Evolutionary conservation across 2,329 filamentous ascomycete genomes (phyloP).

Genomic region (Karstenula rhodostoma): DNA sequence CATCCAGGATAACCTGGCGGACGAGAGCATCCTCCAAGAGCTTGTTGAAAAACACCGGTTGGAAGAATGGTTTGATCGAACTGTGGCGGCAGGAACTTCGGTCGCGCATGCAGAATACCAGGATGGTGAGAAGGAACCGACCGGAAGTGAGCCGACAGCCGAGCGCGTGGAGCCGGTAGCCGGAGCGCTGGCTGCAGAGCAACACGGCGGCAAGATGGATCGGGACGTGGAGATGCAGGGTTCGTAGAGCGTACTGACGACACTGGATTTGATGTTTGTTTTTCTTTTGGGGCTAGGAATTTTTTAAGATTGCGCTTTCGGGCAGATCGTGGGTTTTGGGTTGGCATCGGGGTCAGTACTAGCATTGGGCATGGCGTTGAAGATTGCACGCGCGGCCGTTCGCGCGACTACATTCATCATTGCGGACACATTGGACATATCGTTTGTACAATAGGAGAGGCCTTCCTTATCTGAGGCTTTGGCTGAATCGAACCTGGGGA

Average conservation of each 20-base stretch:
- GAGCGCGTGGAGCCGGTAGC: constrained; percentile 19
- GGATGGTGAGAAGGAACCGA: constrained; percentile 19
- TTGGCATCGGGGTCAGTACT: constrained; percentile 2
- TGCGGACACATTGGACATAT: neutral
- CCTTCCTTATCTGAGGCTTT: neutral
- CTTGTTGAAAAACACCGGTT: constrained; percentile 74
- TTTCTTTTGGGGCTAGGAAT: neutral
- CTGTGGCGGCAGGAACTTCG: constrained; percentile 48
- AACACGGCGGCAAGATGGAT: constrained; percentile 13
- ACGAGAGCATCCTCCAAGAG: constrained; percentile 71
- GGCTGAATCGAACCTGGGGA: neutral
- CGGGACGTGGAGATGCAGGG: constrained; percentile 46
- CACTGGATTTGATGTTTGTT: neutral
- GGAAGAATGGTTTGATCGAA: constrained; percentile 70
- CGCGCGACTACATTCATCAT: neutral
- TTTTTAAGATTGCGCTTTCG: constrained; percentile 6
- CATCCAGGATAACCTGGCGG: constrained; percentile 73
- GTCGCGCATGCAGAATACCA: constrained; percentile 32
- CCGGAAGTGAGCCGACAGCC: constrained; percentile 14
- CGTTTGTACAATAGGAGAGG: neutral
- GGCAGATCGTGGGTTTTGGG: constrained; percentile 1
- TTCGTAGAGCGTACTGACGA: constrained; percentile 22
- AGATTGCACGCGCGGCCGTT: constrained; percentile 2
- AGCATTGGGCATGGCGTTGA: constrained; percentile 14
- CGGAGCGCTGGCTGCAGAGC: constrained; percentile 21